Base-by-base conservation (phyloP, 78 protist species). In the Dictyostelium firmibasis region DNA sequence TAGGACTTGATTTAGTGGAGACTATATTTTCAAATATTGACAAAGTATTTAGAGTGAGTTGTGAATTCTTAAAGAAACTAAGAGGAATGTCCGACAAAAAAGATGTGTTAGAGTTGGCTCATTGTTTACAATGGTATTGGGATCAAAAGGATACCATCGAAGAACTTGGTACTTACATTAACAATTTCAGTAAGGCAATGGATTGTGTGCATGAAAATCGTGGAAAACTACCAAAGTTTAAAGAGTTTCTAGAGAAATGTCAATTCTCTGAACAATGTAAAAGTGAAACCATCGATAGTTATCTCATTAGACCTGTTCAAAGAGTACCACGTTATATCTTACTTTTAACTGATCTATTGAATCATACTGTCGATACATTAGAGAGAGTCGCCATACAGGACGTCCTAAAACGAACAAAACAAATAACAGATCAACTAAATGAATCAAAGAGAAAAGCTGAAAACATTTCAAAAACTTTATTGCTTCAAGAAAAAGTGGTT, bases 201-300 rank as follows among this genome's bases (percentile, higher is more conserved):
- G 94, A 89, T 33, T 9, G 38, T 18, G 84, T 89, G 2, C 86
- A 89, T 70, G 94, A 89, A 47, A 89, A 89, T 81, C 18, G 94
- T 20, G 47, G 87, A 41, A 89, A 89, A 11, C 13, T 81, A 70
- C 94, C 94, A 25, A 33, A 29, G 8, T 89, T 89, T n/a, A 89
- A 89, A 89, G 94, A 89, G 53, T 89, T 81, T 70, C 57, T 89
- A n/a, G 94, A 89, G 43, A 75, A 81, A 69, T 89, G 94, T 44
- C 94, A 89, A 81, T 89, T 89, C 79, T 89, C 94, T 20, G 94
- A 89, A 79, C 94, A 89, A 57, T 89, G 94, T 50, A 89, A 89
- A 50, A 67, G 83, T 47, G 94, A 89, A 33, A 89, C 94, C 1
- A 62, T 89, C n/a, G 94, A 89, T 79, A 62, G 81, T n/a, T 89